A percentile compares a stretch with the other conserved stretches of the same genome.
Conservation (phyloP, 129 eudicot species). For the Rutidosis leptorrhynchoides region DNA sequence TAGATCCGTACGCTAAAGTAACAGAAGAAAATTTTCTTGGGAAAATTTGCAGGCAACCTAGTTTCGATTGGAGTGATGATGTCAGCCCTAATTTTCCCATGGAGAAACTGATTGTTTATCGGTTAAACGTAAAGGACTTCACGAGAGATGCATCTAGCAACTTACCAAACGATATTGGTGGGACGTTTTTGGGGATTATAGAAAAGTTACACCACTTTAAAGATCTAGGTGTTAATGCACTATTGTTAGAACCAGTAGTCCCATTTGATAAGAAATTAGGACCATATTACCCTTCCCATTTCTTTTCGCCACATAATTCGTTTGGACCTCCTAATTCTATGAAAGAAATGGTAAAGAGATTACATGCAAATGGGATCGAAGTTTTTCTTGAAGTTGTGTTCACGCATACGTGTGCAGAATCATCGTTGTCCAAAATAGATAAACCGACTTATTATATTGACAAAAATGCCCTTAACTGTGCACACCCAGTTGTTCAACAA, state of each 20-base stretch:
- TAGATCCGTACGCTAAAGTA: constrained; percentile 87
- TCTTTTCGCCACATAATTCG: constrained; percentile 56
- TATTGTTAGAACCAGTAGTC: constrained; percentile 74
- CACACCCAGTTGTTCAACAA: constrained; percentile 74
- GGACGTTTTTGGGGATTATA: constrained; percentile 66
- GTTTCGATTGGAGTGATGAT: constrained; percentile 83
- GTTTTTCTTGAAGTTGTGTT: constrained; percentile 82
- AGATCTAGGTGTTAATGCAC: constrained; percentile 72
- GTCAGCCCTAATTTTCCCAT: constrained; percentile 54
- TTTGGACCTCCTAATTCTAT: constrained; percentile 54
- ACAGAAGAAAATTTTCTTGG: constrained; percentile 48
- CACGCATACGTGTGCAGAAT: constrained; percentile 57
- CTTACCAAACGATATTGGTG: constrained; percentile 46
- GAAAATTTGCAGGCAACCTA: constrained; percentile 47
- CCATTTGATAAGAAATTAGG: constrained; percentile 62
- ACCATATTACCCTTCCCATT: constrained; percentile 78
- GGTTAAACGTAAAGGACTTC: constrained; percentile 71
- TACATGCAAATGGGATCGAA: constrained; percentile 80
- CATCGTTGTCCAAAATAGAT: constrained; percentile 55
- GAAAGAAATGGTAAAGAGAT: constrained; percentile 87
- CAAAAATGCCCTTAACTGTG: constrained; percentile 57
- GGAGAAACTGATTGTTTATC: constrained; percentile 79
- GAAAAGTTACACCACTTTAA: constrained; percentile 73
- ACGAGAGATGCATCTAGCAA: constrained; percentile 70
- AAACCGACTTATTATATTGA: constrained; percentile 44